A percentile compares a stretch with the other conserved stretches of the same genome.
Evolutionary conservation across 495 filamentous ascomycete genomes (phyloP).

Genomic region (Evansstolkia leycettana): DNA sequence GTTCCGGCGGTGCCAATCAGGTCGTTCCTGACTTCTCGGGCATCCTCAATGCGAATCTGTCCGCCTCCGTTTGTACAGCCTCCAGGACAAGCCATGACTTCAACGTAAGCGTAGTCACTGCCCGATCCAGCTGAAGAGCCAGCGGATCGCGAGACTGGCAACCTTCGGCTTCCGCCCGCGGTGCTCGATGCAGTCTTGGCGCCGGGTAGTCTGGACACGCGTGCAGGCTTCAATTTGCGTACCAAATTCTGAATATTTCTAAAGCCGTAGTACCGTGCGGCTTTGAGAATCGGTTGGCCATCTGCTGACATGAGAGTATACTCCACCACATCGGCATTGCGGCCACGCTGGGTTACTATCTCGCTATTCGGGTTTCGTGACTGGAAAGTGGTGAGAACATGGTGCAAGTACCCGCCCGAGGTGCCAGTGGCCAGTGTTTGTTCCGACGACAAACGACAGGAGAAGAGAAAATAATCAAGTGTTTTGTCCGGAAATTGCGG

Average conservation of each 20-base stretch:
- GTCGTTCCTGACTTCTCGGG: conserved; percentile 17
- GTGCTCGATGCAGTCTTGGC: conserved; percentile 34
- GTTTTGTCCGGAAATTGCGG: conserved; percentile 54
- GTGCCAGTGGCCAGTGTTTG: conserved; percentile 46
- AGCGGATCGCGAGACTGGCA: conserved; percentile 20
- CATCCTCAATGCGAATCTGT: conserved; percentile 81
- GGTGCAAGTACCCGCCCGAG: conserved; percentile 79
- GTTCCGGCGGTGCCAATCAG: conserved; percentile 8
- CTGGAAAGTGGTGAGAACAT: conserved; percentile 63
- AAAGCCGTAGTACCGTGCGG: conserved; percentile 91
- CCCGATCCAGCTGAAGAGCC: conserved; percentile 23
- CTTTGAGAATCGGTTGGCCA: conserved; percentile 54
- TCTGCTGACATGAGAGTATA: conserved; percentile 47
- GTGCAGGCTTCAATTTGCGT: conserved; percentile 70
- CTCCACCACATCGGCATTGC: conserved; percentile 84
- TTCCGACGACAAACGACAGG: conserved; percentile 7
- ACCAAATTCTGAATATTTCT: conserved; percentile 97
- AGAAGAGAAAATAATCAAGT: conserved; percentile 61
- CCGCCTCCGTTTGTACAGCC: conserved; percentile 97
- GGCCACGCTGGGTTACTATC: conserved; percentile 58
- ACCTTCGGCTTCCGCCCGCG: conserved; percentile 28
- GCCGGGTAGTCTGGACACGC: conserved; percentile 62
- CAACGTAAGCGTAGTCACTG: conserved; percentile 73
- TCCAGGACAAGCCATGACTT: conserved; percentile 97
- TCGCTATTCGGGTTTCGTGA: conserved; percentile 53